These are phyloP conservation scores for Arachnopeziza araneosa DNA, from an alignment of 2,329 filamentous ascomycete genomes.

Conservation along the genomic window DNA sequence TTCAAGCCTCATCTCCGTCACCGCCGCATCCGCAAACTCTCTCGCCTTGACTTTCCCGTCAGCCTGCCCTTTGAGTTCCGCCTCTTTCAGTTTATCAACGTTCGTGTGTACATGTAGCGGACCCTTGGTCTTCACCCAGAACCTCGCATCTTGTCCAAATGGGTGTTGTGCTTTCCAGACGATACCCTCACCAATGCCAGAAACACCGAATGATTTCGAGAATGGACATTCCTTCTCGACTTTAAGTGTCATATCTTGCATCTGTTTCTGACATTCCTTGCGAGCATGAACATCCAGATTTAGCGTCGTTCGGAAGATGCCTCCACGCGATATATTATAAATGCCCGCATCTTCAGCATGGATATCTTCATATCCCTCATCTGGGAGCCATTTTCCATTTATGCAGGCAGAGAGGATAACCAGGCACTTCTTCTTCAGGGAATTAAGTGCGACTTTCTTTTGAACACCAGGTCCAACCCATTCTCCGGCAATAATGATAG, in stretches of 20 bases:
- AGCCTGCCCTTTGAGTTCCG: background rate
- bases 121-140: slow-evolving; percentile 24
- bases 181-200: slow-evolving; percentile 22
- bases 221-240: slow-evolving; percentile 24
- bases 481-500: slow-evolving; percentile 23
- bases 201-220: slow-evolving; percentile 15
- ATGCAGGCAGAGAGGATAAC: slow-evolving; percentile 21
- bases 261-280: background rate
- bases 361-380: slow-evolving; percentile 17
- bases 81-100: slow-evolving; percentile 8
- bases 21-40: slow-evolving; percentile 11
- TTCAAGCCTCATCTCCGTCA: slow-evolving; percentile 15
- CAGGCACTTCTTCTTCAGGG: slow-evolving; percentile 13
- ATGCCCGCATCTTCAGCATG: slow-evolving; percentile 9
- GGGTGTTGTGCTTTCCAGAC: slow-evolving; percentile 21
- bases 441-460: slow-evolving; percentile 13
- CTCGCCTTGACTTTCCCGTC: slow-evolving; percentile 3
- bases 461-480: slow-evolving; percentile 22
- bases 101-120: background rate
- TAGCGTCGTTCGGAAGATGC: slow-evolving; percentile 13
- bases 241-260: slow-evolving; percentile 10
- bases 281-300: slow-evolving; percentile 3
- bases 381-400: slow-evolving; percentile 17
- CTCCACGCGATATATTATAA: slow-evolving; percentile 20
- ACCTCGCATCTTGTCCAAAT: slow-evolving; percentile 15